Evolutionary conservation across 345 rosid genomes (phyloP), one percentile per base, ranked within the genome.

Genomic region (Murraya paniculata): DNA sequence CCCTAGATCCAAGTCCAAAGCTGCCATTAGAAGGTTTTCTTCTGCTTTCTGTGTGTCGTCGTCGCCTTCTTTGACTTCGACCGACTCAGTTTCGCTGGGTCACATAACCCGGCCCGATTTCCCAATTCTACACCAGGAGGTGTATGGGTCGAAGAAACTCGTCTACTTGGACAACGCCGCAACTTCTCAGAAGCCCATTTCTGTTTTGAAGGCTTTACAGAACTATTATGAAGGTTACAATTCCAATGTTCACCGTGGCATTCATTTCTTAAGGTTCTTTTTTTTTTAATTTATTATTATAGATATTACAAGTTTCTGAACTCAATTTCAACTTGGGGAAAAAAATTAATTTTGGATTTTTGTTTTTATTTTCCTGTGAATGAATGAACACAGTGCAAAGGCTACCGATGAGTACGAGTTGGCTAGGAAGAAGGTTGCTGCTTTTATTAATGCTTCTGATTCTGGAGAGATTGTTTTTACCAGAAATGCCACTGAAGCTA

Each of bases 131-230:
- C 95, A 90, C 77, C 97, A 93, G 98, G 89, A 92, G 85, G 89
- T 95, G 45, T 91, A 95, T 75, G 98, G 97, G 30, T 86, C 90
- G 24, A 90, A 88, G 38, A 89, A 89, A 77, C 98, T 95, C 35
- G 93, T 95, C 55, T 95, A 93, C 90, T 85, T 95, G 70, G 99
- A 95, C 79, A 95, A 88, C 79, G 99, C 96, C 27, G 98, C 99
- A n/a, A 95, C 98, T 57, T 95, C 99, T 41, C 99, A 95, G 86
- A 95, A 95, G 79, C 99, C 99, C 5, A 71, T 70, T 56, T 79
- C 85, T 35, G 97, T 95, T 35, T 61, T 95, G 82, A 90, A 93
- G 22, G 89, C 98, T 21, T 81, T 95, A 58, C 92, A 86, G 84
- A 84, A 83, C 16, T 95, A 95, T 79, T 95, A 93, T 21, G 91